These are phyloP conservation scores for Sicyos edulis DNA, from an alignment of 306 rosid species.

Conservation along the genomic window DNA sequence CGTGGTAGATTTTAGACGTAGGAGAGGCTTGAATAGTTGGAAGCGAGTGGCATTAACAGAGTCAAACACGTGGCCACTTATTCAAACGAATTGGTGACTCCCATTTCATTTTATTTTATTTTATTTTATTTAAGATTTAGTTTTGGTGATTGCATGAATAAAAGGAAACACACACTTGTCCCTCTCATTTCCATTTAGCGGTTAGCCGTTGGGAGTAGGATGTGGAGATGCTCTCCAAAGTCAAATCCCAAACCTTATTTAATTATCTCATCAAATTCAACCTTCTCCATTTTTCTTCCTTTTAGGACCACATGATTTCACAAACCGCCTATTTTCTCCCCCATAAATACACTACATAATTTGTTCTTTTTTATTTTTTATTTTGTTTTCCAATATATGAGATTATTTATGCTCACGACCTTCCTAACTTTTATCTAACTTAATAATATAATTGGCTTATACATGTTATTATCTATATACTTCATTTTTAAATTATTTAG, in stretches of 20 bases:
- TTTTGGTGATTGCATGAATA: background rate
- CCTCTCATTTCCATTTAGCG: background rate
- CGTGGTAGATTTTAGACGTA: too few relatives aligned
- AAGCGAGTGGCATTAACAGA: background rate
- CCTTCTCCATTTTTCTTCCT: background rate
- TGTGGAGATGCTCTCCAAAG: background rate
- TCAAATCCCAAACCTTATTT: background rate
- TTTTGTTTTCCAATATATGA: too few relatives aligned
- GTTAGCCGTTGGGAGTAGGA: conserved; percentile 9
- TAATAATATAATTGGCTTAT: too few relatives aligned
- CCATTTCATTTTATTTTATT: background rate
- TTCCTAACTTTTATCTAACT: too few relatives aligned
- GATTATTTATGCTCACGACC: too few relatives aligned
- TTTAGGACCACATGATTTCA: background rate
- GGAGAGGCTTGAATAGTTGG: too few relatives aligned
- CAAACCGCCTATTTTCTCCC: too few relatives aligned
- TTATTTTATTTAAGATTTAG: too few relatives aligned
- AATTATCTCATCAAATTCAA: background rate
- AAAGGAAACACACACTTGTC: background rate
- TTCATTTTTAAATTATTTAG: too few relatives aligned
- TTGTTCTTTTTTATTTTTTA: too few relatives aligned
- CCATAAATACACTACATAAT: background rate
- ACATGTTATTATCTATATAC: too few relatives aligned
- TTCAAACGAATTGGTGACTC: background rate
- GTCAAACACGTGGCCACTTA: conserved; percentile 5